These are phyloP conservation scores for Aspergillus nanangensis DNA, from an alignment of 495 filamentous ascomycete species.

Conservation along the genomic window DNA sequence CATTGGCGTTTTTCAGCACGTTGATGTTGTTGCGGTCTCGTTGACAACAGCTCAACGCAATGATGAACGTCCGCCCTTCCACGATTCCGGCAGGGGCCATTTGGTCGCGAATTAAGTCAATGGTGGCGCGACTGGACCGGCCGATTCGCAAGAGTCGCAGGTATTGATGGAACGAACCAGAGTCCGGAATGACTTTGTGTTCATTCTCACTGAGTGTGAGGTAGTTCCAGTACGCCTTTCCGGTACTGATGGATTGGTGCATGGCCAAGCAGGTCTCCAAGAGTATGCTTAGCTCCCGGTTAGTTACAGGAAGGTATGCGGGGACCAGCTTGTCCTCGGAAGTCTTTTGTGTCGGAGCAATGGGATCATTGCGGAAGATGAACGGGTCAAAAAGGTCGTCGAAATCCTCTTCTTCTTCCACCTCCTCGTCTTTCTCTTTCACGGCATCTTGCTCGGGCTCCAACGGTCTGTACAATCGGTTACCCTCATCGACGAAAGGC, in stretches of 20 bases:
- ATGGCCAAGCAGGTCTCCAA: constrained; percentile 51
- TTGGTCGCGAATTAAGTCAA: constrained; percentile 49
- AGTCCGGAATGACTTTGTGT: constrained; percentile 61
- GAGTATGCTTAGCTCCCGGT: constrained; percentile 65
- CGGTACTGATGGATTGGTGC: constrained; percentile 28
- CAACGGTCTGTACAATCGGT: constrained; percentile 6
- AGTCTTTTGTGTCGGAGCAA: neutral
- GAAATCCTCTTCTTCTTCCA: constrained; percentile 27
- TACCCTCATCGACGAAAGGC: constrained; percentile 30
- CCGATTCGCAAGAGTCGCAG: constrained; percentile 62
- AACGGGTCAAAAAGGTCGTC: constrained; percentile 35
- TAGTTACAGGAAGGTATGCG: constrained; percentile 45
- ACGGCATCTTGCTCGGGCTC: constrained; percentile 6
- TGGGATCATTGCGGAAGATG: constrained; percentile 1
- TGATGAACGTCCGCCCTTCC: constrained; percentile 55
- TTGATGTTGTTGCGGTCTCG: constrained; percentile 68
- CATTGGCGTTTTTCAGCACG: constrained; percentile 51
- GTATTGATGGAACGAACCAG: constrained; percentile 58
- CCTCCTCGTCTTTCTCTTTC: constrained; percentile 14
- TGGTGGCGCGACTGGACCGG: constrained; percentile 52
- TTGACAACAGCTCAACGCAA: constrained; percentile 64
- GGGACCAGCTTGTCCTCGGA: constrained; percentile 2
- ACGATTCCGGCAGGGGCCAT: constrained; percentile 31
- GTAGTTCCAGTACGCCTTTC: constrained; percentile 66
- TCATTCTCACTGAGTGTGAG: constrained; percentile 46